A percentile compares a stretch with the other conserved stretches of the same genome.
These are phyloP conservation scores for Penicillium freii DNA, from an alignment of 2,329 filamentous ascomycete species.

Conservation along the genomic window DNA sequence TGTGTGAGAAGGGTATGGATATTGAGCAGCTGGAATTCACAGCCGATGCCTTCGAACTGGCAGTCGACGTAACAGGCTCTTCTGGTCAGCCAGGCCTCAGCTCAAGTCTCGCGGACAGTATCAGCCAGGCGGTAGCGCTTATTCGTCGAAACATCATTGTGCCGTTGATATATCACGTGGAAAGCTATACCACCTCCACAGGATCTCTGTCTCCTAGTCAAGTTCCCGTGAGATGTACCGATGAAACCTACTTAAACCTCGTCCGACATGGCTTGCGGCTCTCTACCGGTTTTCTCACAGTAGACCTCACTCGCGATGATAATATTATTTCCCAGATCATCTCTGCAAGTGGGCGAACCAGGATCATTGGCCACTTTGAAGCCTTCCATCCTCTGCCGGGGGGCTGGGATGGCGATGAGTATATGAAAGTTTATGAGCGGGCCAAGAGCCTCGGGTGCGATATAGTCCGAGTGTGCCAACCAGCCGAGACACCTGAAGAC, in stretches of 20 bases:
- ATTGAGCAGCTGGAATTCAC: constrained; percentile 66
- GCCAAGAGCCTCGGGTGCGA: constrained; percentile 60
- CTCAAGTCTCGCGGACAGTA: constrained; percentile 46
- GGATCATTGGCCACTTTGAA: constrained; percentile 60
- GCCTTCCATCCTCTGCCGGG: constrained; percentile 42
- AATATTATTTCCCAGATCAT: constrained; percentile 52
- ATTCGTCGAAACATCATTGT: constrained; percentile 63
- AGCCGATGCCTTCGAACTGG: constrained; percentile 65
- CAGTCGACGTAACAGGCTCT: constrained; percentile 45
- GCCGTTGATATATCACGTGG: constrained; percentile 57
- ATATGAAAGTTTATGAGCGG: constrained; percentile 57
- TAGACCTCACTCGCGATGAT: constrained; percentile 60
- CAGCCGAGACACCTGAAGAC: constrained; percentile 58
- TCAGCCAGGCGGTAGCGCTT: constrained; percentile 59
- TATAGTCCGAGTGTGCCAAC: constrained; percentile 60
- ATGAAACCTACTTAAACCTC: constrained; percentile 54
- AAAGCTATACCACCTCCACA: constrained; percentile 23
- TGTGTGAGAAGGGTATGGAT: constrained; percentile 56
- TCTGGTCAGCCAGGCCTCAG: constrained; percentile 33
- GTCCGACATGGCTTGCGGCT: constrained; percentile 61
- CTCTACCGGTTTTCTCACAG: constrained; percentile 61
- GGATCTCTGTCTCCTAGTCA: constrained; percentile 26
- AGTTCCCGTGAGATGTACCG: constrained; percentile 25
- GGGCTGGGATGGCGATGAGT: constrained; percentile 58
- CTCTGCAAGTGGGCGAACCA: constrained; percentile 54